Conservation (phyloP, 2,329 filamentous ascomycete species). For the Aspergillus pseudoviridinutans region DNA sequence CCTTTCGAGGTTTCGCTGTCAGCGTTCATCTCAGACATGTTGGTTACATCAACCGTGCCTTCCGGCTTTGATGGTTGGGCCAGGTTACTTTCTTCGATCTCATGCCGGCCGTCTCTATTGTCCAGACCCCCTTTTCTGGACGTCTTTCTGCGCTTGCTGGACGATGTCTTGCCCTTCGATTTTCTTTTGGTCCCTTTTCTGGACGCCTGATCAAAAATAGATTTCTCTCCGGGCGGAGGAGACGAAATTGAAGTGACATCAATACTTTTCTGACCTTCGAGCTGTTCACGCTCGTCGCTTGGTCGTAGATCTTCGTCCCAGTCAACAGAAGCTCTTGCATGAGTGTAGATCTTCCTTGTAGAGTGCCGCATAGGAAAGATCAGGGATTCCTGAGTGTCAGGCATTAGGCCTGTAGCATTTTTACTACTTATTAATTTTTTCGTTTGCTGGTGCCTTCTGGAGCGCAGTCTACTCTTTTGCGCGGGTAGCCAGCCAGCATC, state of each 20-base stretch:
- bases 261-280: not conserved
- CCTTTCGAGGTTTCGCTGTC: not conserved
- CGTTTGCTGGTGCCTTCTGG: not conserved
- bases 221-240: constrained; percentile 4
- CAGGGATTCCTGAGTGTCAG: constrained; percentile 16
- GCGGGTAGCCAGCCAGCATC: not conserved
- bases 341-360: constrained; percentile 16
- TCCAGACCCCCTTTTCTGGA: not conserved
- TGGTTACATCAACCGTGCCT: not conserved
- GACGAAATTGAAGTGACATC: constrained; percentile 15
- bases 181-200: constrained; percentile 1
- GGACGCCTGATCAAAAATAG: not conserved
- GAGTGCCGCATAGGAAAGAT: constrained; percentile 12
- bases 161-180: constrained; percentile 5
- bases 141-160: not conserved
- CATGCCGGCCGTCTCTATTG: not conserved
- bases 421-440: not conserved
- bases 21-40: not conserved
- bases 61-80: not conserved
- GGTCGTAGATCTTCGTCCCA: constrained; percentile 30
- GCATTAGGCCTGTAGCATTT: not conserved
- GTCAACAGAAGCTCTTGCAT: constrained; percentile 19
- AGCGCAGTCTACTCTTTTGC: not conserved
- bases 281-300: constrained; percentile 17
- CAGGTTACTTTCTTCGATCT: no score